phyloP scores from a whole-genome alignment of 768 basidiomycete species.

The Naganishia kalamii region DNA sequence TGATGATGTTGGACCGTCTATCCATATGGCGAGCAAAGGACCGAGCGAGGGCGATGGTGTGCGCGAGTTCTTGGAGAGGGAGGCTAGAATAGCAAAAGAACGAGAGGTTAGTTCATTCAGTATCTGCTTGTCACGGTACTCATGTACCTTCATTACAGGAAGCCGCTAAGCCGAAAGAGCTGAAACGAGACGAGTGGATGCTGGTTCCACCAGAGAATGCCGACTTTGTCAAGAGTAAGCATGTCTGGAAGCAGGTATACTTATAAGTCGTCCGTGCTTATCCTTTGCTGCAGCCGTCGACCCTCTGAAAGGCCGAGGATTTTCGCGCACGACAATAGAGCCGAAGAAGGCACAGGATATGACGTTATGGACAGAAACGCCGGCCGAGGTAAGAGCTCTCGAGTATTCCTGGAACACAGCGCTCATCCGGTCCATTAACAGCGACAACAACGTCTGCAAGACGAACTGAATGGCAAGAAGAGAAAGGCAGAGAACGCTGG shows the following conservation, averaged over 20 bases:
- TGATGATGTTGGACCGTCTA: constrained; percentile 71
- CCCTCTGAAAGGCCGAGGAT: constrained; percentile 75
- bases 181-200: constrained; percentile 96
- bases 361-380: constrained; percentile 95
- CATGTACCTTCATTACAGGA: constrained; percentile 51
- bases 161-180: constrained; percentile 67
- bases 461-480: constrained; percentile 83
- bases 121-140: not conserved
- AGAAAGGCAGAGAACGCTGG: constrained; percentile 57
- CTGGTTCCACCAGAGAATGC: constrained; percentile 79
- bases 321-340: constrained; percentile 51
- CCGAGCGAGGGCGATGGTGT: constrained; percentile 55
- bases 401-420: not conserved
- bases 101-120: constrained; percentile 51
- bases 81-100: constrained; percentile 67
- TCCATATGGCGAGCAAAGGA: constrained; percentile 50
- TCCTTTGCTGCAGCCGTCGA: constrained; percentile 60
- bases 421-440: not conserved
- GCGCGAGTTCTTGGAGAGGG: constrained; percentile 73
- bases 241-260: not conserved
- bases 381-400: constrained; percentile 59
- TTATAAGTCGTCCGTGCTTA: not conserved
- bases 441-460: constrained; percentile 79
- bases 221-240: constrained; percentile 66
- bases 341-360: constrained; percentile 53